phyloP scores from a whole-genome alignment of 352 stramenopile genomes.

The Phytophthora multivora region DNA sequence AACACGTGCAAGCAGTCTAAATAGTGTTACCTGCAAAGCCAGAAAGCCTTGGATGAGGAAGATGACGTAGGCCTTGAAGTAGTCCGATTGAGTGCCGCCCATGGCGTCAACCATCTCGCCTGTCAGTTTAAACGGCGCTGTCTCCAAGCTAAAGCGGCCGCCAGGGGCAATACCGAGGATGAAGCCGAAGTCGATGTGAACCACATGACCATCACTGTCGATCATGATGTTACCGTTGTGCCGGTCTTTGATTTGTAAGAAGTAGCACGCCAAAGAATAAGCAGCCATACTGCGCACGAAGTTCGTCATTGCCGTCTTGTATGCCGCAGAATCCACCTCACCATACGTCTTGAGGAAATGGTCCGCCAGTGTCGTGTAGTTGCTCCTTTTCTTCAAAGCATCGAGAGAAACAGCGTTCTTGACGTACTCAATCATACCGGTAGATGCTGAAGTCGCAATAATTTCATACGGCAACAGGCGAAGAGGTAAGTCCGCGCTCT shows the following conservation, averaged over 20 bases:
- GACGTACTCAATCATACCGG: conserved; percentile 97
- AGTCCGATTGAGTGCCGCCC: conserved; percentile 89
- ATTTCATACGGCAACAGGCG: conserved; percentile 97
- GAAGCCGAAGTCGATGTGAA: conserved; percentile 99
- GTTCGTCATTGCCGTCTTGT: conserved; percentile 96
- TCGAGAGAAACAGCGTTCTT: conserved; percentile 98
- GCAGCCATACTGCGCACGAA: conserved; percentile 97
- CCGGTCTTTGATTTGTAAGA: conserved; percentile 98
- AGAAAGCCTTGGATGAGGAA: conserved; percentile 97
- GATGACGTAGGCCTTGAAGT: conserved; percentile 97
- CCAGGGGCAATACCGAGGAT: conserved; percentile 97
- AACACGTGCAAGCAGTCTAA: not conserved
- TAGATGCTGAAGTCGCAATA: conserved; percentile 94
- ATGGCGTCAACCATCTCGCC: conserved; percentile 98
- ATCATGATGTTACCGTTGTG: conserved; percentile 99
- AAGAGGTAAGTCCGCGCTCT: conserved; percentile 93
- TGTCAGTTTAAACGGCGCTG: conserved; percentile 98
- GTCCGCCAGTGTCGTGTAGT: conserved; percentile 86
- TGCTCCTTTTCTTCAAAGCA: conserved; percentile 91
- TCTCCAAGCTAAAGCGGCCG: conserved; percentile 95
- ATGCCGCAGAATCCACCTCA: conserved; percentile 67
- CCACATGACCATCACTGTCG: conserved; percentile 95
- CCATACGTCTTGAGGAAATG: conserved; percentile 96
- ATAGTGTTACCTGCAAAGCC: conserved; percentile 86
- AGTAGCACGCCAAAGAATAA: conserved; percentile 98